Base-by-base conservation (phyloP, 2,329 filamentous ascomycete species). In the Simplicillium aogashimaense region DNA sequence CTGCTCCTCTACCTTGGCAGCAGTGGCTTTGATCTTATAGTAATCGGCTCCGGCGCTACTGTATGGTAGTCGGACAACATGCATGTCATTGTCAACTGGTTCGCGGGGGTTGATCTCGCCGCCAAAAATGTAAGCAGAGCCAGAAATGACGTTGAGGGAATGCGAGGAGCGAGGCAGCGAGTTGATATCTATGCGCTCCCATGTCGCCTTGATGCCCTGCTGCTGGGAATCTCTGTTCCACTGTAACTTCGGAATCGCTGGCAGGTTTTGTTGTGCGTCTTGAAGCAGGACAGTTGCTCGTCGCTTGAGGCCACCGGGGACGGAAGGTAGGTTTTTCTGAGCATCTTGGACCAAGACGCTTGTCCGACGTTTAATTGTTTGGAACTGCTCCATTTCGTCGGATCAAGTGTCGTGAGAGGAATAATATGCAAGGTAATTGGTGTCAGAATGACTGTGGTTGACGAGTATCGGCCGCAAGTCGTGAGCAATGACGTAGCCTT, bases 111-210 rank as follows among this genome's bases (percentile, higher is more conserved):
- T 63, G 42, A 80, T 60, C 57, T 92, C 86, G 48, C 86, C 87
- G 44, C 87, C 86, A 53, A 88, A 94, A 51, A 94, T 69, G 58
- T 78, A 82, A 33, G 73, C 71, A 31, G 63, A 63, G 18, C 69
- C 63, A 29, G 63, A 63, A 36, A 81, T 56, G 35, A 81, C 70
- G 34, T 84, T 72, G 49, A 88, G 57, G 3, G 76, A 73, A 53
- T 92, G 86, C 1, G 85, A 88, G 2, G 86, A 90, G 40, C 85
- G 79, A 31, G 77, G 76, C 7, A 88, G 68, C 1, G 66, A 48
- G 3, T 73, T 69, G 29, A 74, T 53, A 32, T 67, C 55, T 50
- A 82, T 66, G 49, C 70, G 72, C 52, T 78, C 68, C 77, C 77
- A 81, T 38, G 75, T 78, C 25, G 37, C n/a, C 20, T 25, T 25